Base-by-base conservation (phyloP, 176 grass and related monocot genomes). In the Elaeis guineensis region DNA sequence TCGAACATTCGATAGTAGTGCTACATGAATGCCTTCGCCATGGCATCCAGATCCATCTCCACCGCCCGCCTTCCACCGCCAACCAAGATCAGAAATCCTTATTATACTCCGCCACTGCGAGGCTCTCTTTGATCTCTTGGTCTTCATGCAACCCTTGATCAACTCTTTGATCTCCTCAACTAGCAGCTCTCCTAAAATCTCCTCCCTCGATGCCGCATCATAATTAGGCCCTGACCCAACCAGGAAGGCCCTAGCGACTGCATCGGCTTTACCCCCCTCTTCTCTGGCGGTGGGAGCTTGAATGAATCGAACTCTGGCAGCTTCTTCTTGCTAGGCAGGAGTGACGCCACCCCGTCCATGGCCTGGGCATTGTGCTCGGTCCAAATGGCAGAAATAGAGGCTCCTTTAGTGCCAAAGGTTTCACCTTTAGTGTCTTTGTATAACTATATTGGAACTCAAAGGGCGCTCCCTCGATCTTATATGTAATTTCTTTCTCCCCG, bases 381-480 rank as follows among this genome's bases (percentile, higher is more conserved):
- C 91, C 86, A 50, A 96, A 96, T 6, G 91, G 91, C 57, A 87
- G 66, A 58, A 77, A 96, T 16, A 74, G 67, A 4, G 78, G 61
- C 83, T 90, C 86, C 18, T 83, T 75, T 5, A 96, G 86, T 14
- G 83, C 83, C 9, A 90, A 66, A 0, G 91, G 91, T 54, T 89
- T 82, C 2, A 83, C 75, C 66, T 80, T 80, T 0, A 86, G 91
- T 6, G 91, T 75, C 57, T 96, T 86, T 0, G 91, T 96, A 72
- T 96, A 96, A 51, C 91, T 96, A 39, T 90, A 96, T 75, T 90
- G 91, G 54, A 96, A 96, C 62, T 87, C 91, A 54, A 96, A 96
- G 0, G 91, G 91, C 39, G 91, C 91, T 50, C 77, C 83, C 17
- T 82, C 67, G 29, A 96, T 71, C 76, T 20, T 79, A 54, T 96